phyloP scores from a whole-genome alignment of 179 eudicot species.

The Sideroxylon spinosum region DNA sequence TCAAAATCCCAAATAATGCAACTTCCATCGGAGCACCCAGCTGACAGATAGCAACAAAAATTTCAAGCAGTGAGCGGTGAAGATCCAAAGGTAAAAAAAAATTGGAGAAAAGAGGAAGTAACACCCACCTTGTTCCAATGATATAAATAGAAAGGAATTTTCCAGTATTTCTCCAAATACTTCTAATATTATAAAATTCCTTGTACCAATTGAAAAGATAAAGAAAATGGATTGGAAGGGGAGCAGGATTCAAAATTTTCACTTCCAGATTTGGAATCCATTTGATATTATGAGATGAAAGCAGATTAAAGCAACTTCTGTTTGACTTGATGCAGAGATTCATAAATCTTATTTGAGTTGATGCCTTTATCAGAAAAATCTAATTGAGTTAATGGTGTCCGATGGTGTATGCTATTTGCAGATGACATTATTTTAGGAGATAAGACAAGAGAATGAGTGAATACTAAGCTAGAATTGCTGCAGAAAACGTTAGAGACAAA shows the following conservation, averaged over 20 bases:
- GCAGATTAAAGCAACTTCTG: background rate
- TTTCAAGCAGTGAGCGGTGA: background rate
- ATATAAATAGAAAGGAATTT: background rate
- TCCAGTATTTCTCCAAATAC: background rate
- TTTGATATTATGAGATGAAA: background rate
- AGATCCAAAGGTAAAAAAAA: background rate
- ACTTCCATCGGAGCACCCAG: slow-evolving; percentile 96
- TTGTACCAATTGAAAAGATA: background rate
- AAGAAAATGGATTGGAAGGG: background rate
- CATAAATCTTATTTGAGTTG: too few relatives aligned
- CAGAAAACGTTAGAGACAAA: too few relatives aligned
- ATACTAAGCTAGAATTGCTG: too few relatives aligned
- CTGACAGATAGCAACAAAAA: slow-evolving; percentile 33
- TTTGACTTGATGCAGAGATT: too few relatives aligned
- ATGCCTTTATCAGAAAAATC: background rate
- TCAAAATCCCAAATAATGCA: slow-evolving; percentile 94
- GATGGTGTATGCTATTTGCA: too few relatives aligned
- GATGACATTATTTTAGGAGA: too few relatives aligned
- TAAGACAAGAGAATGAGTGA: too few relatives aligned
- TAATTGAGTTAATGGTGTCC: too few relatives aligned
- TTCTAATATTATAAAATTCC: background rate
- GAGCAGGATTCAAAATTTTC: background rate
- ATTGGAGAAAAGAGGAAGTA: background rate
- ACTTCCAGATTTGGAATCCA: background rate
- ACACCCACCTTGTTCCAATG: background rate